Base-by-base conservation (phyloP, 2,329 filamentous ascomycete genomes). In the Huntiella decipiens region DNA sequence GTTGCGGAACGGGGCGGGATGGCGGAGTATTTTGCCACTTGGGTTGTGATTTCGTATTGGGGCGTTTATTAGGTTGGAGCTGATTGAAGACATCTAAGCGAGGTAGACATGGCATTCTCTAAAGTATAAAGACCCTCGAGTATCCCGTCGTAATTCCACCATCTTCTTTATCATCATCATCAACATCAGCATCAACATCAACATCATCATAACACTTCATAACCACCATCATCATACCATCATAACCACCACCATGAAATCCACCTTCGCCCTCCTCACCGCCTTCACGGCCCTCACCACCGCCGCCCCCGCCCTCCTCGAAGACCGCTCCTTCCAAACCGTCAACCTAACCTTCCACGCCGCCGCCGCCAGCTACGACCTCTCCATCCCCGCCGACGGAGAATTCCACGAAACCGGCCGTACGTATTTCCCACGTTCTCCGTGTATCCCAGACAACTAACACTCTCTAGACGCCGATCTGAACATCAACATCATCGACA, bases 291-390 rank as follows among this genome's bases (percentile, higher is more conserved):
- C 38, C 31, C n/a, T 43, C 37, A 44, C 39, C 22, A 38, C 45
- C 36, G 37, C 45, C 13, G 39, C 40, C 28, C 43, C 43, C 16
- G 38, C 50, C n/a, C 10, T 38, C 11, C 28, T 52, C 13, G 41
- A 48, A 11, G 37, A 34, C 17, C 50, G 50, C 8, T 56, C 60
- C 33, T 54, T 56, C 12, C 61, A 63, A 38, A 60, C 59, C 4
- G 62, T 63, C 4, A 58, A 65, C 49, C 57, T 71, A 42, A 64
- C 54, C 15, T 67, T 71, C 53, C 60, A 65, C 51, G 62, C 59
- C 33, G 63, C 60, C 3, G 59, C 64, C 5, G 59, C 58, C 12
- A 56, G 57, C 3, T 70, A 68, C 53, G 50, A 58, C 1, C 53
- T 71, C 45, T 48, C 52, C 15, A 58, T 71, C 19, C 59, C 61